Percentiles rank a stretch among this genome's conserved stretches.
These are phyloP conservation scores for Scheffersomyces stambukii DNA, from an alignment of 1,139 yeast species.

Conservation along the genomic window DNA sequence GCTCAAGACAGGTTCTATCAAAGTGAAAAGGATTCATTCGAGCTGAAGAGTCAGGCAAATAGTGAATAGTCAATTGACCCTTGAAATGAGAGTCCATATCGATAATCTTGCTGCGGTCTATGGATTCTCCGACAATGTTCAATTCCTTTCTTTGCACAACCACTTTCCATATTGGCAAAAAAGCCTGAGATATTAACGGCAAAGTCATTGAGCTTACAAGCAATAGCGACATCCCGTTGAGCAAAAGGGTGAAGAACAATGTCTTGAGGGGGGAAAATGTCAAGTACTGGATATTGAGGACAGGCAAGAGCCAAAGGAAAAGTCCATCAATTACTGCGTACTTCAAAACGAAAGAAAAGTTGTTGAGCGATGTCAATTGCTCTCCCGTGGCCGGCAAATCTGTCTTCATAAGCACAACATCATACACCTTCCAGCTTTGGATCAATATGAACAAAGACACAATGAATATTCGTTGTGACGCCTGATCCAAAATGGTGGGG, in stretches of 20 bases:
- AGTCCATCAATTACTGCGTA: slow-evolving; percentile 70
- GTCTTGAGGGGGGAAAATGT: slow-evolving; percentile 55
- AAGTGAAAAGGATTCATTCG: slow-evolving; percentile 71
- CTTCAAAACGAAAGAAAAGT: slow-evolving; percentile 61
- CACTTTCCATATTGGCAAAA: slow-evolving; percentile 44
- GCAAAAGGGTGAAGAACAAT: slow-evolving; percentile 33
- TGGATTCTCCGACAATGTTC: slow-evolving; percentile 60
- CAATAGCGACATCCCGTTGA: slow-evolving; percentile 38
- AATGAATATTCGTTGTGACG: slow-evolving; percentile 71
- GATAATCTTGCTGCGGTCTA: slow-evolving; percentile 36
- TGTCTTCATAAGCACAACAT: slow-evolving; percentile 46
- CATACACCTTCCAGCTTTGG: slow-evolving; percentile 81
- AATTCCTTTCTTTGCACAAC: slow-evolving; percentile 52
- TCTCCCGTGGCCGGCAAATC: slow-evolving; percentile 15
- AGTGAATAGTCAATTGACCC: slow-evolving; percentile 82
- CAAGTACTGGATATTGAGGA: slow-evolving; percentile 70
- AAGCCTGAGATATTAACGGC: slow-evolving; percentile 30
- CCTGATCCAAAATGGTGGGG: slow-evolving; percentile 60
- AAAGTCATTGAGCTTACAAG: slow-evolving; percentile 37
- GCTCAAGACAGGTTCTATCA: slow-evolving; percentile 51
- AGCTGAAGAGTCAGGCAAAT: slow-evolving; percentile 89
- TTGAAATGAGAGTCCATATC: slow-evolving; percentile 74
- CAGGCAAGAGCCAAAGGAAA: slow-evolving; percentile 66
- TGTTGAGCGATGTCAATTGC: slow-evolving; percentile 29
- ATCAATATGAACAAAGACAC: slow-evolving; percentile 64